Evolutionary conservation across 345 rosid genomes (phyloP), one percentile per base, ranked within the genome.

Genomic region (Lumnitzera racemosa): DNA sequence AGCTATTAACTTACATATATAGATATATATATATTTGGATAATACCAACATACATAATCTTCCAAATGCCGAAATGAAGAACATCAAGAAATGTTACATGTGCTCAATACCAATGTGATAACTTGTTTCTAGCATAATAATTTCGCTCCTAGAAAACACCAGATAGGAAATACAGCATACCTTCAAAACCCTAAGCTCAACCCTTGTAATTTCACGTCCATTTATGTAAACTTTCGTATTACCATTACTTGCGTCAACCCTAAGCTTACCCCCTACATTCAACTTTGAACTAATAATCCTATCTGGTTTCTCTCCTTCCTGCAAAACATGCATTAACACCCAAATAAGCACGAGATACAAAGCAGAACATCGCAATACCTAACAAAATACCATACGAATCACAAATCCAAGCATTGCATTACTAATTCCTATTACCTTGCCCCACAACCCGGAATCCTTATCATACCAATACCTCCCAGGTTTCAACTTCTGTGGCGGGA

Each of bases 271-370:
- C 17, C 81, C 80, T 50, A 80, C 63, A 31, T 76, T 84, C 62
- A 84, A 58, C 31, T 84, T 82, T 2, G 90, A 78, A 65, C 72
- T 84, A 52, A 84, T 80, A 47, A 80, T 81, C 41, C 70, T 74
- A 59, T 82, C 80, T 12, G 90, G 90, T 59, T 81, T 84, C 65
- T 81, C 87, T 61, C 85, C 82, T 61, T 81, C 90, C 90, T 84
- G 79, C 53, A 58, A 72, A 57, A 54, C 47, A 70, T 41, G 29
- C 46, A 57, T 59, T 13, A 49, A 10, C 53, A 14, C 5, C 51
- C 3, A 24, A 61, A 3, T 48, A 29, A 55, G 17, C 46, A 36
- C 25, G 20, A 48, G 29, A 12, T 52, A 55, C 41, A 56, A 4
- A 51, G 13, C 56, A 51, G 2, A n/a, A 59, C 15, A 8, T 17